Evolutionary conservation across 805 yeast species (phyloP), one percentile per base, ranked within the genome.

Genomic region (Starmerella cellae): DNA sequence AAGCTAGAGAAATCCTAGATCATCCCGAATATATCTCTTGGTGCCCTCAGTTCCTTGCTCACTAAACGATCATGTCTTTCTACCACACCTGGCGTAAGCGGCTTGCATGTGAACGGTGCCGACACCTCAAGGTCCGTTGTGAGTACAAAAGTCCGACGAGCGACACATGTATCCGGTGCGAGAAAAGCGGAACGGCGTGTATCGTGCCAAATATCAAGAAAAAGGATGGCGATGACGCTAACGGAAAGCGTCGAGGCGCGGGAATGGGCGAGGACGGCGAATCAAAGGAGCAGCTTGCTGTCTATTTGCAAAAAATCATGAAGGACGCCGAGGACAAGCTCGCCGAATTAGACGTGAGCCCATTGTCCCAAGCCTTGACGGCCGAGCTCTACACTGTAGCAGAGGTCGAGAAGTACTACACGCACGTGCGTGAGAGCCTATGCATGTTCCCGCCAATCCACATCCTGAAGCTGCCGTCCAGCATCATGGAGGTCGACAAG

Each of bases 61-160:
- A n/a, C n/a, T n/a, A n/a, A n/a, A n/a, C n/a, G n/a, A n/a, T n/a
- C n/a, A 42, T 39, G 41, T 46, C 45, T 9, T 49, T 50, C 42
- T 41, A 39, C 26, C 35, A 44, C 9, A 45, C 45, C 20, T 55
- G 59, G 59, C 50, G 59, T 13, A 50, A 50, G 29, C 45, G 56
- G 16, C 48, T 46, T 28, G 59, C 59, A 1, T 55, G 59, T 37
- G 48, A 49, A 35, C 49, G 57, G 8, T 55, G 59, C 46, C 46
- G 58, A 5, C 48, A 52, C 16, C 52, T 53, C 17, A 55, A 55
- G 32, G 55, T 51, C 20, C 49, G 59, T n/a, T 55, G 59, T 42
- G 57, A 55, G 37, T 55, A 52, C 43, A 51, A 50, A 21, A 48
- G 49, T 35, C 57, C 56, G 10, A 47, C 50, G 2, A 47, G 44